Evolutionary conservation across 495 filamentous ascomycete genomes (phyloP).

Genomic region (Talaromyces borbonicus): DNA sequence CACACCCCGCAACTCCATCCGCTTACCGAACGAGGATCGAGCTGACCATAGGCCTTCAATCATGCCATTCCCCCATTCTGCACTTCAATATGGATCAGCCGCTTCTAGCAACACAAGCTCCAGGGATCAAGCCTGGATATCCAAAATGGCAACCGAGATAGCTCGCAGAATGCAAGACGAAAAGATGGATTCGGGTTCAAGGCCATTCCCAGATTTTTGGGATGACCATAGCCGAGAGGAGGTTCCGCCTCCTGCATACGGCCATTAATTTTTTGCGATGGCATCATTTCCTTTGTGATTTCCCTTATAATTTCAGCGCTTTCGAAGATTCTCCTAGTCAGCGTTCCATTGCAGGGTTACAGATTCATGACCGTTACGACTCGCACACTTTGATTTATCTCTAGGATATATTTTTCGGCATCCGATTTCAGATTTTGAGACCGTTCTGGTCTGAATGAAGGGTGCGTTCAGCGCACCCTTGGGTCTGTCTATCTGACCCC

Average conservation of each 20-base stretch:
- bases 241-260: constrained; percentile 35
- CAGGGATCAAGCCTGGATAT: constrained; percentile 71
- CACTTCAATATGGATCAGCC: constrained; percentile 20
- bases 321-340: constrained; percentile 6
- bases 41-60: constrained; percentile 18
- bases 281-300: constrained; percentile 9
- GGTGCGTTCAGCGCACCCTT: no score
- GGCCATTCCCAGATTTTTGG: constrained; percentile 31
- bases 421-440: no score
- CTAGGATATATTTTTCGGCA: no score
- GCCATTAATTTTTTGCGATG: constrained; percentile 21
- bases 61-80: constrained; percentile 11
- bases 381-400: not conserved
- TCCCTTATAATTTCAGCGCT: constrained; percentile 7
- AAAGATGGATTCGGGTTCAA: constrained; percentile 28
- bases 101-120: not conserved
- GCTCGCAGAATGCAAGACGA: constrained; percentile 75
- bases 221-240: constrained; percentile 29
- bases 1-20: constrained; percentile 26
- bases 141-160: constrained; percentile 85
- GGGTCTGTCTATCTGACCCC: not conserved
- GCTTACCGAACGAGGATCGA: constrained; percentile 22
- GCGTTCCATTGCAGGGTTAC: constrained; percentile 4
- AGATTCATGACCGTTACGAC: constrained; percentile 9
- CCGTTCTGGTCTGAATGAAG: no score